phyloP scores from a whole-genome alignment of 176 grass and related monocot genomes.

The Eremochloa ophiuroides region DNA sequence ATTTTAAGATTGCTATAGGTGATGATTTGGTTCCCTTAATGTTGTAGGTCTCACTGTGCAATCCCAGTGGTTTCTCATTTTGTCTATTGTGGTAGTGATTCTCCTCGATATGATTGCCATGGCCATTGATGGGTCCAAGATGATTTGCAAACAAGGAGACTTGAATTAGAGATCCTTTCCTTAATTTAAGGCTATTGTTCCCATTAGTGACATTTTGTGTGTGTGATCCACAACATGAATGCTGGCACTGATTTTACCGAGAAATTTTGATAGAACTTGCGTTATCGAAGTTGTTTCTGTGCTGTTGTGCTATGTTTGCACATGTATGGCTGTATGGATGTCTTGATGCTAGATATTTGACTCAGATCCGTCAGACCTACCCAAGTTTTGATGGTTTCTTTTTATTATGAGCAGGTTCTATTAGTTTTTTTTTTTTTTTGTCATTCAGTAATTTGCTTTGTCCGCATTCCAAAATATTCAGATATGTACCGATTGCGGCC shows the following conservation, averaged over 20 bases:
- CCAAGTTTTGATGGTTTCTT: not conserved
- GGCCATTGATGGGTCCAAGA: conserved; percentile 22
- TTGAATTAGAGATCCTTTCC: conserved; percentile 34
- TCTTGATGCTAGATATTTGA: conserved; percentile 7
- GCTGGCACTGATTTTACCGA: conserved; percentile 35
- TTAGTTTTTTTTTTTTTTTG: not conserved
- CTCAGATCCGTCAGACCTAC: not conserved
- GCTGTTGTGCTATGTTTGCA: conserved; percentile 1
- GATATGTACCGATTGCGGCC: not conserved
- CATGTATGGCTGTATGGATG: not conserved
- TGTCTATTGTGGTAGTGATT: conserved; percentile 33
- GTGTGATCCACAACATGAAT: conserved; percentile 24
- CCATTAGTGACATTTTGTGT: conserved; percentile 18
- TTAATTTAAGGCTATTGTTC: conserved; percentile 31
- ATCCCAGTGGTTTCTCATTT: conserved; percentile 38
- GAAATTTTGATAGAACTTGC: conserved; percentile 54
- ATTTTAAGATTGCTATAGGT: conserved; percentile 21
- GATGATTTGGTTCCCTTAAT: conserved; percentile 20
- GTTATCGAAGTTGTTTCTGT: conserved; percentile 19
- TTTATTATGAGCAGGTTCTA: not conserved
- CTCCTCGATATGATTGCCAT: conserved; percentile 25
- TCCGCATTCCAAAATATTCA: not conserved
- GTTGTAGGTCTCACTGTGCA: conserved; percentile 37
- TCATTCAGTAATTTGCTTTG: not conserved
- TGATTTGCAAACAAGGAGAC: conserved; percentile 31